Percentiles rank a stretch among this genome's conserved stretches.
phyloP scores from a whole-genome alignment of 2,329 filamentous ascomycete species.

The Beauveria medogensis region DNA sequence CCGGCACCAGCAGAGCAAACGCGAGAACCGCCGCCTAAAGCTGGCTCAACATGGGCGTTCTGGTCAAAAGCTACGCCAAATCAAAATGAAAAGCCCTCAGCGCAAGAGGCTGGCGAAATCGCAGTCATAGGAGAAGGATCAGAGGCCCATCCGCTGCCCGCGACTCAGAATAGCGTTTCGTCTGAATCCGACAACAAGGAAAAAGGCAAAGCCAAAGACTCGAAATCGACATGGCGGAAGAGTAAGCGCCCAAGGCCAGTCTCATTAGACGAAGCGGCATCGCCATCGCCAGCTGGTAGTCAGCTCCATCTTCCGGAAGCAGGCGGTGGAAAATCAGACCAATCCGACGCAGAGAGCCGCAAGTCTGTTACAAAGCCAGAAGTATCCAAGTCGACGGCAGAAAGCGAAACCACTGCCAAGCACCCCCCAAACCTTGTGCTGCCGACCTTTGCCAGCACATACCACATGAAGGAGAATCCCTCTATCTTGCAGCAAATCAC shows the following conservation, averaged over 20 bases:
- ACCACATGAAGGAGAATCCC: constrained; percentile 56
- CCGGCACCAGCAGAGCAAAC: constrained; percentile 20
- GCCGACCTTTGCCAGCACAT: constrained; percentile 62
- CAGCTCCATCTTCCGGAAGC: constrained; percentile 17
- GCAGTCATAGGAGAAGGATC: constrained; percentile 51
- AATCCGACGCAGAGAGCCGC: constrained; percentile 14
- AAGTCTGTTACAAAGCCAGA: constrained; percentile 15
- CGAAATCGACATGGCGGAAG: constrained; percentile 30
- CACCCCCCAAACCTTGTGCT: constrained; percentile 55
- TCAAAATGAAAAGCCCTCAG: constrained; percentile 21
- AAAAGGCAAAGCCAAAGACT: constrained; percentile 24
- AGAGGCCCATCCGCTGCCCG: constrained; percentile 44
- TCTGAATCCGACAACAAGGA: constrained; percentile 25
- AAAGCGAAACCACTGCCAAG: constrained; percentile 39
- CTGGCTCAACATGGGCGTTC: constrained; percentile 69
- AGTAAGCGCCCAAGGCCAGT: constrained; percentile 38
- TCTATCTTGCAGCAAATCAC: constrained; percentile 62
- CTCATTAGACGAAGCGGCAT: constrained; percentile 38
- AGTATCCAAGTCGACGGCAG: constrained; percentile 23
- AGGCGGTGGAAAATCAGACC: constrained; percentile 12
- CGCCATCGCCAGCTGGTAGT: constrained; percentile 23
- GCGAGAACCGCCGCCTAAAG: constrained; percentile 32
- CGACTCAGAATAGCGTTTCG: constrained; percentile 36
- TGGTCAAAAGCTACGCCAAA: constrained; percentile 58
- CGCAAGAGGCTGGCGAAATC: constrained; percentile 40